Conservation (phyloP, 2,329 filamentous ascomycete species). For the Beauveria sp. region DNA sequence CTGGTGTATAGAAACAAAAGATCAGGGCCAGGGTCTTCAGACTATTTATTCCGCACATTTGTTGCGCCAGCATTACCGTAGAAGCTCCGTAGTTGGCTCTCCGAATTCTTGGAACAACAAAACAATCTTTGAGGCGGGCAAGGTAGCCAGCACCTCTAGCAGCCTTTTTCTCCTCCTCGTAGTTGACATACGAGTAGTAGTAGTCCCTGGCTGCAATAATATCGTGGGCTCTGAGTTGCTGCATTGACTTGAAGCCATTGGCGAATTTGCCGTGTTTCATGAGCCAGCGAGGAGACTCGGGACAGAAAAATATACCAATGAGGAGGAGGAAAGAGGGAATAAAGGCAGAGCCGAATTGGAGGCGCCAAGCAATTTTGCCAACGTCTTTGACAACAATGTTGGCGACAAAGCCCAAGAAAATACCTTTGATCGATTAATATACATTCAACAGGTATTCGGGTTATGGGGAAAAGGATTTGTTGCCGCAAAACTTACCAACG, state of each 20-base stretch:
- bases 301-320: constrained; percentile 54
- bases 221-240: constrained; percentile 39
- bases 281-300: constrained; percentile 55
- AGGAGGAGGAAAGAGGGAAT: constrained; percentile 42
- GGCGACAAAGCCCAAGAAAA: constrained; percentile 42
- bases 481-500: constrained; percentile 9
- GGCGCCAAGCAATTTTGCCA: constrained; percentile 49
- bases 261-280: constrained; percentile 55
- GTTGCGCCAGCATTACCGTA: constrained; percentile 70
- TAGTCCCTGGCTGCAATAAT: constrained; percentile 51
- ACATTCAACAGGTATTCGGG: constrained; percentile 10
- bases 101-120: constrained; percentile 59
- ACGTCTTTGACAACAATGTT: constrained; percentile 47
- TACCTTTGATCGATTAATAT: constrained; percentile 35
- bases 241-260: constrained; percentile 49
- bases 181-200: constrained; percentile 38
- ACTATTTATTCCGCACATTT: constrained; percentile 43
- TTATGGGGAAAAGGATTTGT: background rate
- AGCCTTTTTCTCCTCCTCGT: constrained; percentile 24
- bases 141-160: constrained; percentile 23
- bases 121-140: constrained; percentile 41
- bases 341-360: constrained; percentile 55
- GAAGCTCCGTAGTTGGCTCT: constrained; percentile 68
- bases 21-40: background rate
- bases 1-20: constrained; percentile 33